phyloP scores from a whole-genome alignment of 2,329 filamentous ascomycete genomes.

The Hypoxylon sp. region DNA sequence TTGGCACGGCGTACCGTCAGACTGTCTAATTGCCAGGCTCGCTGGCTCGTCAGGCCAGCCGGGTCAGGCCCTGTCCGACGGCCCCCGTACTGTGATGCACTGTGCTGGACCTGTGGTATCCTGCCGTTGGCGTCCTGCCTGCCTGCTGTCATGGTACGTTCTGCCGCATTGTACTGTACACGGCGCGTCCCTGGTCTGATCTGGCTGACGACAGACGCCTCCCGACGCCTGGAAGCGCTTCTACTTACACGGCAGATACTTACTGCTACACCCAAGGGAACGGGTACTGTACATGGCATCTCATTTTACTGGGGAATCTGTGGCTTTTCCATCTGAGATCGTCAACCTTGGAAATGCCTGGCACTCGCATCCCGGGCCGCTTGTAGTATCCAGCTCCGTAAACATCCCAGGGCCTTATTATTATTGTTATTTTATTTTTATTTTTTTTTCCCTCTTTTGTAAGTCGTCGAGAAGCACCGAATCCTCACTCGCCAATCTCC shows the following conservation, averaged over 20 bases:
- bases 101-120: slow-evolving; percentile 2
- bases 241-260: too few species aligned
- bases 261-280: background rate
- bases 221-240: background rate
- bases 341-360: slow-evolving; percentile 6
- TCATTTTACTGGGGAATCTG: slow-evolving; percentile 37
- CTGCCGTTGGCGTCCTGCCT: background rate
- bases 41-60: slow-evolving; percentile 9
- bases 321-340: slow-evolving; percentile 35
- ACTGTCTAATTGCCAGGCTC: slow-evolving; percentile 18
- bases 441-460: slow-evolving; percentile 16
- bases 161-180: too few species aligned
- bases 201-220: background rate
- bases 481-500: slow-evolving; percentile 38
- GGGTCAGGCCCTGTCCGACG: slow-evolving; percentile 11
- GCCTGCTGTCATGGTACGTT: too few species aligned
- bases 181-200: background rate
- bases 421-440: slow-evolving; percentile 22
- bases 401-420: slow-evolving; percentile 32
- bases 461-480: slow-evolving; percentile 32
- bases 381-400: slow-evolving; percentile 38
- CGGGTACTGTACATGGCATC: background rate
- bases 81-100: slow-evolving; percentile 14
- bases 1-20: too few species aligned
- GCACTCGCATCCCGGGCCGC: slow-evolving; percentile 30